phyloP scores from a whole-genome alignment of 176 grass and related monocot species.

The Puccinellia tenuiflora region DNA sequence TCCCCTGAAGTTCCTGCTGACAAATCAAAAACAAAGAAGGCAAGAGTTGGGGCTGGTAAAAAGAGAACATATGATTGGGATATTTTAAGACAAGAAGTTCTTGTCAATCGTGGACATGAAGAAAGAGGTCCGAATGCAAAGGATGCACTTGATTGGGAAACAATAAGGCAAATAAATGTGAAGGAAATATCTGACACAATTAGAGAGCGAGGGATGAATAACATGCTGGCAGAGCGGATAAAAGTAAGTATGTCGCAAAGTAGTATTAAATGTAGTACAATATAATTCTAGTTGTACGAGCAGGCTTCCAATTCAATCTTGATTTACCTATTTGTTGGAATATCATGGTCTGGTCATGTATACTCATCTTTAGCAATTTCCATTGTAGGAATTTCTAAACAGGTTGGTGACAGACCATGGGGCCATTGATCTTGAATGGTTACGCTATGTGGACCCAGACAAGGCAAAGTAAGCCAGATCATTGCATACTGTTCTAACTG shows the following conservation, averaged over 20 bases:
- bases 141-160: conserved; percentile 67
- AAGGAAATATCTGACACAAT: conserved; percentile 58
- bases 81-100: conserved; percentile 55
- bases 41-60: conserved; percentile 28
- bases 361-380: conserved; percentile 18
- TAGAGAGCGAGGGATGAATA: conserved; percentile 83
- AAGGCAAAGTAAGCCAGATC: conserved; percentile 70
- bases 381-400: conserved; percentile 54
- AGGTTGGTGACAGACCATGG: conserved; percentile 70
- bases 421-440: conserved; percentile 72
- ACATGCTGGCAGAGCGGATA: conserved; percentile 76
- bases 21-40: conserved; percentile 44
- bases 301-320: neutral
- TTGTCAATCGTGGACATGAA: conserved; percentile 17
- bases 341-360: neutral
- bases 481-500: neutral
- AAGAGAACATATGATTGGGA: conserved; percentile 62
- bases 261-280: neutral
- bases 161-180: conserved; percentile 46
- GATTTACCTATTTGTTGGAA: conserved; percentile 13
- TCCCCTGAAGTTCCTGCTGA: conserved; percentile 11
- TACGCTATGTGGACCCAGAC: conserved; percentile 57
- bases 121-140: conserved; percentile 41
- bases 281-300: neutral
- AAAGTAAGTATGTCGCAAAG: conserved; percentile 45